Percentiles rank a stretch among this genome's conserved stretches.
Conservation (phyloP, 2,329 filamentous ascomycete species). For the Cercospora sojina region DNA sequence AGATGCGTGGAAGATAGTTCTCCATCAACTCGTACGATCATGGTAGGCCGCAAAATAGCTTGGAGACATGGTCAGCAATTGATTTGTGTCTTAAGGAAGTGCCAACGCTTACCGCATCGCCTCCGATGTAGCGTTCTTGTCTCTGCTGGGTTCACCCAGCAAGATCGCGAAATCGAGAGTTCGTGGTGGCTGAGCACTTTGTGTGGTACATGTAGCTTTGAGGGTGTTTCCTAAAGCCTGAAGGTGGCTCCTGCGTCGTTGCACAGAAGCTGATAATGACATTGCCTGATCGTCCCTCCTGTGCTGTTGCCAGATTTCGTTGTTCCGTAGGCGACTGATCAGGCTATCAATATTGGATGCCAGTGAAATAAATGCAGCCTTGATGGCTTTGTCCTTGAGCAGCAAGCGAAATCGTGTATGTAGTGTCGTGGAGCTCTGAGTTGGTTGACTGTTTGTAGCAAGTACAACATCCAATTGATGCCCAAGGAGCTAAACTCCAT, state of each 20-base stretch:
- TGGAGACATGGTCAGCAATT: too few relatives aligned
- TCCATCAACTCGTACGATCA: too few relatives aligned
- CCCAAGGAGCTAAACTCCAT: not conserved
- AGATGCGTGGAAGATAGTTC: too few relatives aligned
- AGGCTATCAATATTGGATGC: not conserved
- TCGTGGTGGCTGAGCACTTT: not conserved
- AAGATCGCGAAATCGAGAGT: not conserved
- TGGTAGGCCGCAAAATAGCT: too few relatives aligned
- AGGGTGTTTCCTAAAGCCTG: not conserved
- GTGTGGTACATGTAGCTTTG: not conserved
- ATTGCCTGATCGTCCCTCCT: not conserved
- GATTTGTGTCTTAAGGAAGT: too few relatives aligned
- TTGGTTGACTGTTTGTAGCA: too few relatives aligned
- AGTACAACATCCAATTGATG: not conserved
- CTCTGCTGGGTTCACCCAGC: not conserved
- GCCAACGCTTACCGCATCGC: not conserved
- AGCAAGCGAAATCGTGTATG: not conserved
- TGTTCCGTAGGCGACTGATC: not conserved
- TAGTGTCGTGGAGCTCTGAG: too few relatives aligned
- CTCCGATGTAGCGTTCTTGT: not conserved
- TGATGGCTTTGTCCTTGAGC: not conserved
- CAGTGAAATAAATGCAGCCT: not conserved
- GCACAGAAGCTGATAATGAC: not conserved
- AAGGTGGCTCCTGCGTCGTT: not conserved
- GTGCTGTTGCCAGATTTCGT: not conserved